phyloP scores from a whole-genome alignment of 345 rosid genomes.

The Syzygium jambos region DNA sequence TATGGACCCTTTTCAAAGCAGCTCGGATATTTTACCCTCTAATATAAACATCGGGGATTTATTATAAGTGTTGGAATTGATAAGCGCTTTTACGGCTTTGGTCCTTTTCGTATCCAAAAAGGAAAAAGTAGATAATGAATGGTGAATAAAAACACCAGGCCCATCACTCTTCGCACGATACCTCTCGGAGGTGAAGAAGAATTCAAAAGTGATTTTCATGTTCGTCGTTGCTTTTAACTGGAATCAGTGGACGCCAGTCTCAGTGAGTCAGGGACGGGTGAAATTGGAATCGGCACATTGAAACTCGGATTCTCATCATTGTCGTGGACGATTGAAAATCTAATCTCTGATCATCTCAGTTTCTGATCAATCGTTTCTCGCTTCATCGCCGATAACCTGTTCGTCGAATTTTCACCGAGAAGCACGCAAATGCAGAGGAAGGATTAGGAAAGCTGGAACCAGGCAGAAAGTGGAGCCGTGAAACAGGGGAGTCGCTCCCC shows the following conservation, averaged over 20 bases:
- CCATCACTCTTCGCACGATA: not conserved
- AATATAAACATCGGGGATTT: no score
- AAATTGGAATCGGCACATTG: not conserved
- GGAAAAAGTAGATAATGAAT: no score
- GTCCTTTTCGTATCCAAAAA: no score
- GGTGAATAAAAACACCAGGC: no score
- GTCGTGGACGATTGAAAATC: not conserved
- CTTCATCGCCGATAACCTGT: not conserved
- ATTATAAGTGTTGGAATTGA: no score
- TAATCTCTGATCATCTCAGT: not conserved
- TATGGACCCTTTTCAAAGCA: no score
- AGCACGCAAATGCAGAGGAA: not conserved
- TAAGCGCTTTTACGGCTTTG: no score
- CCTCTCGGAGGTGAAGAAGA: no score
- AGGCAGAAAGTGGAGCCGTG: not conserved
- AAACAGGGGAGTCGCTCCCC: not conserved
- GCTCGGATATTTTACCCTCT: no score
- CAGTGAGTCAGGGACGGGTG: not conserved
- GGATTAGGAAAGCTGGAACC: not conserved
- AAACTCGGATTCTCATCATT: not conserved
- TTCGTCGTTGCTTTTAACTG: not conserved
- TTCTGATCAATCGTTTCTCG: not conserved
- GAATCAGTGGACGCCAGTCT: not conserved
- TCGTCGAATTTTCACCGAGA: not conserved
- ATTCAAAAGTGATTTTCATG: not conserved